Conservation (phyloP, 305 asterid species). For the Plantago rigida region DNA sequence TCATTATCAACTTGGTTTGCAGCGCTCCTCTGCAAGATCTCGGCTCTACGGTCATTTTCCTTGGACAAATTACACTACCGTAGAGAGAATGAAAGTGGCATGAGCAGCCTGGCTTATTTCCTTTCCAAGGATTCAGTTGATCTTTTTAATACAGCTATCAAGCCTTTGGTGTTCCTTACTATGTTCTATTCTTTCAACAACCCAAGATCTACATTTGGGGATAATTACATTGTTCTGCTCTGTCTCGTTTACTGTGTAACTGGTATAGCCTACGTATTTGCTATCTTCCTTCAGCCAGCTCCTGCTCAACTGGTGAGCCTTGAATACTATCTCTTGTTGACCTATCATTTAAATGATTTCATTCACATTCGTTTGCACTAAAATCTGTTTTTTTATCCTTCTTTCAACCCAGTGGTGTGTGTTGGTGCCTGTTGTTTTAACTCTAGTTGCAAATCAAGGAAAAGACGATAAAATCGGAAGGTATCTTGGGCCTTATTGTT, state of each 20-base stretch:
- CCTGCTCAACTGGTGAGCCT: conserved; percentile 83
- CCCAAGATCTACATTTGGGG: conserved; percentile 73
- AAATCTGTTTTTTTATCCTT: conserved; percentile 13
- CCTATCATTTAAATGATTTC: neutral
- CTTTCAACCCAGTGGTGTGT: conserved; percentile 73
- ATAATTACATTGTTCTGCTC: conserved; percentile 59
- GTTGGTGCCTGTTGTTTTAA: conserved; percentile 85
- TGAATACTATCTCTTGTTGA: neutral
- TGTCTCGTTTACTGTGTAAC: conserved; percentile 85
- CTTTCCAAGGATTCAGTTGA: conserved; percentile 83
- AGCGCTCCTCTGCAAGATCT: conserved; percentile 84
- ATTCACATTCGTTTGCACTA: conserved; percentile 16
- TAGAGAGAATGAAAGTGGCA: conserved; percentile 77
- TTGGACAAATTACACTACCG: conserved; percentile 65
- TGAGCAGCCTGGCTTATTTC: conserved; percentile 90
- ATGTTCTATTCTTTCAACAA: conserved; percentile 86
- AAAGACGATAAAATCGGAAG: conserved; percentile 46
- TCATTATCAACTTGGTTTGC: conserved; percentile 26
- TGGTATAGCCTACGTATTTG: conserved; percentile 83
- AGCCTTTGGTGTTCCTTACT: conserved; percentile 90
- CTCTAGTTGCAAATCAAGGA: conserved; percentile 76
- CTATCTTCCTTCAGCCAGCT: conserved; percentile 64
- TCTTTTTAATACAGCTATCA: conserved; percentile 68
- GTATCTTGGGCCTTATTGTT: conserved; percentile 46
- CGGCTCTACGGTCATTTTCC: conserved; percentile 84